Evolutionary conservation across 208 protist species (phyloP), one percentile per base, ranked within the genome.

Genomic region (Trypanosoma mega): DNA sequence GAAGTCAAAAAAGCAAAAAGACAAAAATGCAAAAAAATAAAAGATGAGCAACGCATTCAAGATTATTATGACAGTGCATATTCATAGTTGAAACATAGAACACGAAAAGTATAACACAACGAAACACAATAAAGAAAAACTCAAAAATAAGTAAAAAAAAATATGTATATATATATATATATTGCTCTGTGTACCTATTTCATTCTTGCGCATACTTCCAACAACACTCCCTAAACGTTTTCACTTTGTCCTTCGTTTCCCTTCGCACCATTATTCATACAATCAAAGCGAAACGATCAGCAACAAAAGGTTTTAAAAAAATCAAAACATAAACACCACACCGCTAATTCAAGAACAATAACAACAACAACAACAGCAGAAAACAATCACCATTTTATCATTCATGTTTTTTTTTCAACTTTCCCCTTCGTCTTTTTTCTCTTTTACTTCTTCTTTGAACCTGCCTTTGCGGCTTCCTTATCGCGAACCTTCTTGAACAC

Each of bases 401-500:
- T 58, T 55, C 21, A 31, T 58, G 26, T 45, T 31, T 31, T 43
- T 56, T 24, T 56, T 46, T 24, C 20, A 27, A 23, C 23, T 29
- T 41, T 26, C 2, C n/a, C 0, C 37, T 9, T 37, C 27, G 6
- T 58, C 27, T 41, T 1, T 46, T 2, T 58, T 14, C 36, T 43
- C 20, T n/a, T n/a, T 48, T 55, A 63, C 48, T 76, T 66, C 55
- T 74, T 74, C 46, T 70, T 69, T 6, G 27, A 41, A 21, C 62
- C 50, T 27, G 30, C 53, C 56, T 76, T 76, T 16, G 50, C 55
- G 14, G 80, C 80, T 16, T 82, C 76, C 67, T 91, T 94, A 14
- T 74, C 78, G 11, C 88, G 84, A 55, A 86, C 91, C 85, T 84
- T 76, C 74, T 95, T 95, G 63, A 92, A 95, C 51, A 77, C 81